Percentiles rank a stretch among this genome's conserved stretches.
These are phyloP conservation scores for Lasiodiplodia citricola DNA, from an alignment of 2,329 filamentous ascomycete genomes.

Conservation along the genomic window DNA sequence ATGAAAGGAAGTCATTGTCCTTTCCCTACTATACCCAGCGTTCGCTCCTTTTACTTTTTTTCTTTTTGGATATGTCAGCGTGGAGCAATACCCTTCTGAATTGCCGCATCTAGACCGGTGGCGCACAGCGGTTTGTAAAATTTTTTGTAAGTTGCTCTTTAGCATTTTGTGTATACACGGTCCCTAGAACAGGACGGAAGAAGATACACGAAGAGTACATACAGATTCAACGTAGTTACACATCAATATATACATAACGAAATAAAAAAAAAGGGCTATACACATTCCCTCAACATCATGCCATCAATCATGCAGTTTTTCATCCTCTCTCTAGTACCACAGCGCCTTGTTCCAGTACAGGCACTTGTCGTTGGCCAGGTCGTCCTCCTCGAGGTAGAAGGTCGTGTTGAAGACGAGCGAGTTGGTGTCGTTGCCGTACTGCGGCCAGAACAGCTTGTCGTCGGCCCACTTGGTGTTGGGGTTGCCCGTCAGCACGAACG, in stretches of 20 bases:
- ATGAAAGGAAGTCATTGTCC: too few species aligned
- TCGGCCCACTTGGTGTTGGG: constrained; percentile 40
- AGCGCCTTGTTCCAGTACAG: constrained; percentile 43
- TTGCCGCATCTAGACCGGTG: too few species aligned
- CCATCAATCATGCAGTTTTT: not conserved
- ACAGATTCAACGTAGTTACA: too few species aligned
- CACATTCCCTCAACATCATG: not conserved
- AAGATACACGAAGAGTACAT: too few species aligned
- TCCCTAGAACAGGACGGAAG: too few species aligned
- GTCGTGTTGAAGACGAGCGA: constrained; percentile 43
- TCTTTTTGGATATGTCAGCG: too few species aligned
- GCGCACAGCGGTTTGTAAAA: too few species aligned
- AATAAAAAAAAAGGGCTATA: not conserved
- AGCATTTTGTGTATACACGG: too few species aligned
- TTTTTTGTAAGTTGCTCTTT: too few species aligned
- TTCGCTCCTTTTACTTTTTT: too few species aligned
- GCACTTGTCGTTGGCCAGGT: constrained; percentile 40
- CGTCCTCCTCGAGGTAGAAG: constrained; percentile 37
- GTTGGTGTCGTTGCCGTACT: constrained; percentile 34
- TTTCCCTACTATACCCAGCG: too few species aligned
- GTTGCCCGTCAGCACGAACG: constrained; percentile 38
- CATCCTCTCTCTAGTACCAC: constrained; percentile 39
- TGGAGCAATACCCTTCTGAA: too few species aligned
- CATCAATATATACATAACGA: not conserved
- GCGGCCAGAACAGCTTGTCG: constrained; percentile 44